Base-by-base conservation (phyloP, 2,329 filamentous ascomycete genomes). In the Sporothrix variecibatus region DNA sequence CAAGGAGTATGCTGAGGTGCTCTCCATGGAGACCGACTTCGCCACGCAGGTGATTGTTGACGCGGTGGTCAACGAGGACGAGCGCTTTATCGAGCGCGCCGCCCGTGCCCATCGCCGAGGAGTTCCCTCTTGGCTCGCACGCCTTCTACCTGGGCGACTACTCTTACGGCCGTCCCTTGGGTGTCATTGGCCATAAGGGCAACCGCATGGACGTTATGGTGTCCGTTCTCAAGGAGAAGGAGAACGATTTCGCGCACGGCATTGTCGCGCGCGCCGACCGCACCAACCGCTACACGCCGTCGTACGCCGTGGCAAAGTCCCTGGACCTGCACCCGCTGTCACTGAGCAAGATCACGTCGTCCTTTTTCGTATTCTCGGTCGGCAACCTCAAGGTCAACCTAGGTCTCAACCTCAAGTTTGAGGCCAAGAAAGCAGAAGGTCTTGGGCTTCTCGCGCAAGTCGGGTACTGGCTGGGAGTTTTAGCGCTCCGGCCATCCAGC, bases 381-480 rank as follows among this genome's bases (percentile, higher is more conserved):
- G 94, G 94, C 74, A 74, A 60, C 31, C 86, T 94, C 74, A 93
- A 93, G 78, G 87, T 97, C 76, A 99, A 99, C 79, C 85, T 99
- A 31, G 96, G 96, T 0, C 86, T 99, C 75, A 99, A 99, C 80
- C 87, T 99, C 77, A 99, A 99, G 82, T 99, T 99, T 75, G 96
- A 99, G 81, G 94, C 90, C 2, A 95, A 94, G 84, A 97, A 97
- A 98, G 83, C 88, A 95, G 78, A 99, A 99, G 84, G 96, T 99
- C 7, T 85, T 99, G 43, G 96, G 96, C 0, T 99, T 98, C 82
- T 97, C 95, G 31, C 92, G 94, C 78, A 96, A 96, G 80, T 91
- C 91, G 3, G 86, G 90, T 15, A 92, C 90, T 38, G 96, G 97
- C 6, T 99, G 97, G 97, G 96, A 99, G 82, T 99, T 99, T 97